These are phyloP conservation scores for Spiromastix sp. DNA, from an alignment of 2,329 filamentous ascomycete species.

Conservation along the genomic window DNA sequence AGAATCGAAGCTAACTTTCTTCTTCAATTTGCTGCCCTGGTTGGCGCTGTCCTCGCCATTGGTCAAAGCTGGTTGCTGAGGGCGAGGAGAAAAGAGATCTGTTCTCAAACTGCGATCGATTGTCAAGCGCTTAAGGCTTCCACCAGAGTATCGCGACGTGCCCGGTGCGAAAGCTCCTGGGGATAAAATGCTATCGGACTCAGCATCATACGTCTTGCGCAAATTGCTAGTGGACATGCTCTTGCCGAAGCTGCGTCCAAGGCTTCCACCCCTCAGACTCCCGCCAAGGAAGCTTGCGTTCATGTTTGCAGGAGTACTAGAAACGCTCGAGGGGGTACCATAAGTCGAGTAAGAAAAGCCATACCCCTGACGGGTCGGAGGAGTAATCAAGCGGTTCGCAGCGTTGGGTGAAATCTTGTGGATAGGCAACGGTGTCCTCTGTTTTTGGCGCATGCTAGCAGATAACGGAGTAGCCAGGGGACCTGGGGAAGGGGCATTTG, in stretches of 20 bases:
- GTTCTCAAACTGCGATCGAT: conserved; percentile 80
- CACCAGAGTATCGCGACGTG: conserved; percentile 53
- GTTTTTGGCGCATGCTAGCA: conserved; percentile 63
- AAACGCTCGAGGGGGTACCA: conserved; percentile 62
- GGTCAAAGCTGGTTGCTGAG: conserved; percentile 25
- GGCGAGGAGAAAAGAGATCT: conserved; percentile 43
- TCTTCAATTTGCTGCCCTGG: conserved; percentile 41
- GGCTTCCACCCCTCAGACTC: conserved; percentile 28
- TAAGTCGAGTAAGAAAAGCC: conserved; percentile 92
- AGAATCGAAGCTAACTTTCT: conserved; percentile 87
- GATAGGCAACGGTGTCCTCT: conserved; percentile 69
- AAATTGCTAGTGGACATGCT: conserved; percentile 83
- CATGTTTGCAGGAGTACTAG: conserved; percentile 58
- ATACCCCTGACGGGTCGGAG: conserved; percentile 70
- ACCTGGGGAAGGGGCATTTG: conserved; percentile 61
- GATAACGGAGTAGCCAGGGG: conserved; percentile 85
- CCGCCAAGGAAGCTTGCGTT: conserved; percentile 52
- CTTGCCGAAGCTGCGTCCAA: conserved; percentile 66
- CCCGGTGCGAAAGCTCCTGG: conserved; percentile 75
- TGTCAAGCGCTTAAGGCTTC: conserved; percentile 77
- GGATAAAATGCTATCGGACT: conserved; percentile 69
- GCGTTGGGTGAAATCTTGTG: conserved; percentile 79
- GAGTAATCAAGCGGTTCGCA: conserved; percentile 68
- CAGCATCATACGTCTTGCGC: conserved; percentile 66
- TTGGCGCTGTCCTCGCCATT: conserved; percentile 32